These are phyloP conservation scores for Chrysochromulina tobinii DNA, from an alignment of 78 protist species.

Conservation along the genomic window DNA sequence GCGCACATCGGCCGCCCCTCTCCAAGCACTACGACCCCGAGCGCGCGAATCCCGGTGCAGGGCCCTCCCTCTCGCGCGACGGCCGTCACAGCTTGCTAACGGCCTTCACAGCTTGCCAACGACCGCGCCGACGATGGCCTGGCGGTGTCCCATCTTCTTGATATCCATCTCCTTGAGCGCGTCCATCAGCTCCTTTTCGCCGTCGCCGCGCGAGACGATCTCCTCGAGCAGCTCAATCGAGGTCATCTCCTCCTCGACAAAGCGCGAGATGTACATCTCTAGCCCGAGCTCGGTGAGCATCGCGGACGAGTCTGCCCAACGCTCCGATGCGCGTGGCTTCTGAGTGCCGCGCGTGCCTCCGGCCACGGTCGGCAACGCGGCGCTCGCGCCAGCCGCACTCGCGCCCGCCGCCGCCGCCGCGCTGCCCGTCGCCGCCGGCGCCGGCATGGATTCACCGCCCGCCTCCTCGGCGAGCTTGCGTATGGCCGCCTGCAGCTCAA, in stretches of 20 bases:
- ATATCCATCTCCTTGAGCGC: constrained; percentile 24
- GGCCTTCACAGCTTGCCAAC: constrained; percentile 3
- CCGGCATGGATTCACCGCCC: no score
- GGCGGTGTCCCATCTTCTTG: constrained; percentile 18
- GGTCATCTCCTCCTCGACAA: constrained; percentile 21
- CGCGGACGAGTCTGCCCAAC: background rate
- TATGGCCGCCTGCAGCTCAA: constrained; percentile 3
- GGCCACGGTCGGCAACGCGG: no score
- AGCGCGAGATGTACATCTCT: background rate
- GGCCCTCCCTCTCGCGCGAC: no score
- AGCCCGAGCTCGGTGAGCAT: background rate
- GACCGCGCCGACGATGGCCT: background rate
- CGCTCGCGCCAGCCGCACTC: no score
- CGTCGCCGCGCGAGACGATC: constrained; percentile 11
- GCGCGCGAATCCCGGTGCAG: no score
- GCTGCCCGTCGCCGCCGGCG: no score
- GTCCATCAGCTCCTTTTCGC: constrained; percentile 25
- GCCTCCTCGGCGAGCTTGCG: no score
- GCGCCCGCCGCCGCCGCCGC: background rate
- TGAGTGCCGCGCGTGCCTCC: no score
- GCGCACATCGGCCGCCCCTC: no score
- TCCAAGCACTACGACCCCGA: no score
- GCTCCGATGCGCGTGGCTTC: constrained; percentile 6
- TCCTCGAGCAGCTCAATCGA: constrained; percentile 25
- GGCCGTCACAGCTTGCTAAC: no score